phyloP scores from a whole-genome alignment of 148 eudicot species.

The Camellia granthamiana region DNA sequence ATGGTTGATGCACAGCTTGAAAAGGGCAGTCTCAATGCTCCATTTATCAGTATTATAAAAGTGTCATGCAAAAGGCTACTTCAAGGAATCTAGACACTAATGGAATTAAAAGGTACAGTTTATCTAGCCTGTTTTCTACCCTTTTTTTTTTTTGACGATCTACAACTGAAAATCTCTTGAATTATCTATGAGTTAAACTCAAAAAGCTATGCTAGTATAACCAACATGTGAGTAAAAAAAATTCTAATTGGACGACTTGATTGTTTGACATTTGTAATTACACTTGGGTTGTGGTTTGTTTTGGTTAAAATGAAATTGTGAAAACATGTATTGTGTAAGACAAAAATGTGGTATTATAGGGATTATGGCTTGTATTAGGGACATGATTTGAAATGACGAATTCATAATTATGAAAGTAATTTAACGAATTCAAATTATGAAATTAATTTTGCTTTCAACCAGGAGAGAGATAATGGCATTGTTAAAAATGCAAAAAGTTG shows the following conservation, averaged over 20 bases:
- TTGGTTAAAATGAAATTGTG: too few species aligned
- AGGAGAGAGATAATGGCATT: too few species aligned
- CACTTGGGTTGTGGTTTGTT: background rate
- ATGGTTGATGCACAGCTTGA: conserved; percentile 53
- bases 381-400: too few species aligned
- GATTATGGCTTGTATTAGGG: background rate
- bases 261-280: background rate
- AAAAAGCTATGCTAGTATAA: background rate
- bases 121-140: background rate
- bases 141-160: background rate
- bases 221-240: background rate
- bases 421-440: too few species aligned
- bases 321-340: too few species aligned
- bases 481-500: too few species aligned
- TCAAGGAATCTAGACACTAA: conserved; percentile 34
- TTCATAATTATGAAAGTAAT: too few species aligned
- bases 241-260: too few species aligned
- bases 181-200: too few species aligned
- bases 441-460: too few species aligned
- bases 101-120: conserved; percentile 40
- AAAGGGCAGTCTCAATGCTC: conserved; percentile 41
- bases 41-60: conserved; percentile 81
- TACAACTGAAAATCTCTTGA: too few species aligned
- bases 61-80: conserved; percentile 65
- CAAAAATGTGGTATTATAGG: too few species aligned